These are phyloP conservation scores for Diddensiella santjacobensis DNA, from an alignment of 805 yeast genomes.

Conservation along the genomic window DNA sequence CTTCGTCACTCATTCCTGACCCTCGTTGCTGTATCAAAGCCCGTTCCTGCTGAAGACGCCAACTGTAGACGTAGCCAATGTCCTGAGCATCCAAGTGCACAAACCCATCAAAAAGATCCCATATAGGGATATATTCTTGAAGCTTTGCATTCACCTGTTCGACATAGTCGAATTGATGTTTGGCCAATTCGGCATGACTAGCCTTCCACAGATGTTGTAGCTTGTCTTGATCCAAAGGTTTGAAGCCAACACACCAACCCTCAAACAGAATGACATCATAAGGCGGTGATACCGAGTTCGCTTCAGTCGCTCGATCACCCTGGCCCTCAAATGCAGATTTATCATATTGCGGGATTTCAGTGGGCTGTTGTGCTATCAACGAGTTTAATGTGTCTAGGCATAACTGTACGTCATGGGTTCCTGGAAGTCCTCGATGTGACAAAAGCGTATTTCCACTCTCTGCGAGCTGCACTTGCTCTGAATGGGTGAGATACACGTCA, in stretches of 20 bases:
- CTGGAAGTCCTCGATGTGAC: constrained; percentile 86
- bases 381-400: constrained; percentile 35
- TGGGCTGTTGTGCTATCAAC: constrained; percentile 30
- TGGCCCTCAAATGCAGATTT: constrained; percentile 66
- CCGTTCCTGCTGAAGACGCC: constrained; percentile 79
- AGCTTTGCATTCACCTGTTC: constrained; percentile 51
- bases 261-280: constrained; percentile 73
- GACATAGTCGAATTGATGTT: constrained; percentile 32
- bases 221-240: constrained; percentile 37
- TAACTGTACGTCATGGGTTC: constrained; percentile 76
- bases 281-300: constrained; percentile 41
- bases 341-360: constrained; percentile 66
- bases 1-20: constrained; percentile 72
- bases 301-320: constrained; percentile 63
- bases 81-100: constrained; percentile 59
- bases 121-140: constrained; percentile 45
- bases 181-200: constrained; percentile 22
- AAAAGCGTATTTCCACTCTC: constrained; percentile 50
- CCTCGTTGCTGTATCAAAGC: constrained; percentile 52
- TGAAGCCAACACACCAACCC: constrained; percentile 92
- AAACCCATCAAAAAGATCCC: constrained; percentile 59
- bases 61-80: constrained; percentile 60
- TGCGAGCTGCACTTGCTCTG: constrained; percentile 49
- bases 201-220: constrained; percentile 31
- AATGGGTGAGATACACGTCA: constrained; percentile 73